These are phyloP conservation scores for Balakata baccata DNA, from an alignment of 345 rosid genomes.

Conservation along the genomic window DNA sequence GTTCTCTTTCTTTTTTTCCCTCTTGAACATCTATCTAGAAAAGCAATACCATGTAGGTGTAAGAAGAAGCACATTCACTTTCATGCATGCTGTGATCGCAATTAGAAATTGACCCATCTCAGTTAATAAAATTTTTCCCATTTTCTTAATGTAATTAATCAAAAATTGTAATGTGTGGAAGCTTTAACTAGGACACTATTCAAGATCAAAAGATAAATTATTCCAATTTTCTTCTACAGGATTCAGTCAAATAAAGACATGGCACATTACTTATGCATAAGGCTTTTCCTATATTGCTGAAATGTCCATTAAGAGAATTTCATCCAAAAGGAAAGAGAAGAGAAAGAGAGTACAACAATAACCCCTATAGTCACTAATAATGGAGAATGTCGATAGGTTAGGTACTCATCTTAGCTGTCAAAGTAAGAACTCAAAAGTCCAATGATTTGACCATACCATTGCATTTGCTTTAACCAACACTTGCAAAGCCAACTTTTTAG, in stretches of 20 bases:
- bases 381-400: background rate
- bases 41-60: background rate
- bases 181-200: background rate
- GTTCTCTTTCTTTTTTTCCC: too few species aligned
- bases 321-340: background rate
- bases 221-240: background rate
- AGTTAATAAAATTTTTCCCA: background rate
- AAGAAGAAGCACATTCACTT: background rate
- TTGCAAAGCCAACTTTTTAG: background rate
- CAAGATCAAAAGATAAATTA: background rate
- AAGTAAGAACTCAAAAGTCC: background rate
- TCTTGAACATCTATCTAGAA: too few species aligned
- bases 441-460: constrained; percentile 1
- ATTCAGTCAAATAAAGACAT: background rate
- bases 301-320: background rate
- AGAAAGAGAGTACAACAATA: background rate
- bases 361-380: background rate
- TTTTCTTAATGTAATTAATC: background rate
- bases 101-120: background rate
- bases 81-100: background rate
- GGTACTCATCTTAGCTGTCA: constrained; percentile 8
- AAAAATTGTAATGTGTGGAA: background rate
- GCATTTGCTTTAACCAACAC: constrained; percentile 11
- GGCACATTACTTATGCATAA: background rate
- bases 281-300: background rate